Evolutionary conservation across 2,329 filamentous ascomycete genomes (phyloP), one percentile per base, ranked within the genome.

Genomic region (Zasmidium citrigriseum): DNA sequence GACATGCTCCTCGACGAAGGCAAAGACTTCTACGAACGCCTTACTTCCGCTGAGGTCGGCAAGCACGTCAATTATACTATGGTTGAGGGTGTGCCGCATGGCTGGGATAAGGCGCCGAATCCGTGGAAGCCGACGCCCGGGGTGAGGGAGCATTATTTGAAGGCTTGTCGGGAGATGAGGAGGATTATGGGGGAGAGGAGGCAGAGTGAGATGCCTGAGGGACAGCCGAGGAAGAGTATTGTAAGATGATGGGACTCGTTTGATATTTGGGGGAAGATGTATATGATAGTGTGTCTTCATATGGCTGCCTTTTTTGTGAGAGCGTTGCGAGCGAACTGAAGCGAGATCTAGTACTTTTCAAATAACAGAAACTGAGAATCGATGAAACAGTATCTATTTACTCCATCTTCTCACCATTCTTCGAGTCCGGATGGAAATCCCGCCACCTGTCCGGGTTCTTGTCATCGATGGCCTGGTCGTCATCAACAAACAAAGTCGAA

Each of bases 101-200:
- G 81, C 0, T 89, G 86, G 81, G 86, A 89, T 66, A 89, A 89
- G 73, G 82, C 82, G 24, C 85, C 86, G 0, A 87, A 86, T 66
- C 85, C 84, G 3, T 69, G 84, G 22, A 79, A 77, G 55, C 80
- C 80, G 29, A 80, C 80, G 2, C 75, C 76, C 1, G 79, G 80
- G 22, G 79, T 82, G n/a, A 74, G 81, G 64, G 75, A 78, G 54
- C 74, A 85, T 58, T 87, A 87, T 66, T 64, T 75, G 41, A 76
- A 81, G 61, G 85, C 83, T 48, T 84, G 83, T 60, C 75, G 72
- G 61, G 76, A 80, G 69, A 67, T 86, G 66, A 77, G 73, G 64
- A 73, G 75, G 54, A 78, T 82, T 77, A 80, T 68, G 34, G 64
- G 67, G 57, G 29, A 63, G 29, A 34, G 46, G 46, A 14, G 57